These are phyloP conservation scores for Artomyces pyxidatus DNA, from an alignment of 768 basidiomycete genomes.

Conservation along the genomic window DNA sequence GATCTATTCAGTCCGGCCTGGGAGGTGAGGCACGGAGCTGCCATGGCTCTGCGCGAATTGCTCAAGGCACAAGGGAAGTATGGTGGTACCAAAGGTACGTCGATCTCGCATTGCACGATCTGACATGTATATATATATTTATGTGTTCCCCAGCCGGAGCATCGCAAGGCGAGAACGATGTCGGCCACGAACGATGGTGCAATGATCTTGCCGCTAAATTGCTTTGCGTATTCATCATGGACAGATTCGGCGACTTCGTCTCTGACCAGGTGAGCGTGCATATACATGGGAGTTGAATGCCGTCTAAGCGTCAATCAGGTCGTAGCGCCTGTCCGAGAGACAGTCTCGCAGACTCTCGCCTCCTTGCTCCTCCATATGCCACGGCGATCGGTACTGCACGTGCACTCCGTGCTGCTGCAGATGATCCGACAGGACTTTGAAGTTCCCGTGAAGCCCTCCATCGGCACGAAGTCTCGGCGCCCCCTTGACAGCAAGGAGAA, in stretches of 20 bases:
- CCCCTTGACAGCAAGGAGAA: slow-evolving; percentile 23
- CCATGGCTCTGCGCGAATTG: slow-evolving; percentile 84
- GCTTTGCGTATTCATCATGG: slow-evolving; percentile 84
- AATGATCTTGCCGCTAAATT: slow-evolving; percentile 81
- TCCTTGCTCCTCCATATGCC: slow-evolving; percentile 87
- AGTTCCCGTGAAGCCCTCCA: slow-evolving; percentile 29
- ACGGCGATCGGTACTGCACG: slow-evolving; percentile 63
- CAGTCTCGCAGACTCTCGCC: slow-evolving; percentile 89
- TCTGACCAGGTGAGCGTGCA: slow-evolving; percentile 63
- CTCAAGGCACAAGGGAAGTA: slow-evolving; percentile 75
- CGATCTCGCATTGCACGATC: slow-evolving; percentile 1
- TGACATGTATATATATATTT: neutral
- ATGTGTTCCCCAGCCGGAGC: slow-evolving; percentile 35
- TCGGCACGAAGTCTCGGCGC: slow-evolving; percentile 17
- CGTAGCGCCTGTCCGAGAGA: slow-evolving; percentile 94
- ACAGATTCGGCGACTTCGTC: slow-evolving; percentile 97
- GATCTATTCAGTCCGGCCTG: slow-evolving; percentile 80
- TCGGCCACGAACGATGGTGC: slow-evolving; percentile 79
- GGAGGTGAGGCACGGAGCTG: slow-evolving; percentile 93
- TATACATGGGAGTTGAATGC: neutral
- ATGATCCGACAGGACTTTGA: slow-evolving; percentile 91
- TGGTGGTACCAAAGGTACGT: slow-evolving; percentile 73
- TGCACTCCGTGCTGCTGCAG: slow-evolving; percentile 76
- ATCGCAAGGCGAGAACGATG: slow-evolving; percentile 48
- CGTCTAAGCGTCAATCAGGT: slow-evolving; percentile 34